phyloP scores from a whole-genome alignment of 1,284 basidiomycete genomes.

The Tilletia walkeri region DNA sequence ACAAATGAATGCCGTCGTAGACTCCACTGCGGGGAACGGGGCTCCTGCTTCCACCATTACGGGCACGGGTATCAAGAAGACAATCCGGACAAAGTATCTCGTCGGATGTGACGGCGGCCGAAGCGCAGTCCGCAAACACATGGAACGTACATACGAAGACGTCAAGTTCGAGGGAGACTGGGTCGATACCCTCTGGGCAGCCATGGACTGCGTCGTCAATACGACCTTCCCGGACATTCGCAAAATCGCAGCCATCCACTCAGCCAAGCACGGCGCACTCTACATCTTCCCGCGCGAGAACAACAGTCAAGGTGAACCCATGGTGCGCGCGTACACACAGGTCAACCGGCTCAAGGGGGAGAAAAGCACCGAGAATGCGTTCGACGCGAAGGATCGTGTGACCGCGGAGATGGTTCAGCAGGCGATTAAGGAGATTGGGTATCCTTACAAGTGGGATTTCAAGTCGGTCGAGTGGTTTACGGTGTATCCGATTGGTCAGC shows the following conservation, averaged over 20 bases:
- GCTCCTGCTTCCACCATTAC: conserved; percentile 44
- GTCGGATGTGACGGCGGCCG: conserved; percentile 57
- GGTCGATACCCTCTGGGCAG: conserved; percentile 53
- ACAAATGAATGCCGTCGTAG: conserved; percentile 46
- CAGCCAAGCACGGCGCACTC: conserved; percentile 49
- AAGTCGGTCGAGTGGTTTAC: conserved; percentile 57
- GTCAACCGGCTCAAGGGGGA: conserved; percentile 49
- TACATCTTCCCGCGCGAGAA: conserved; percentile 57
- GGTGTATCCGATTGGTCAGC: conserved; percentile 55
- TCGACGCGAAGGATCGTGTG: conserved; percentile 49
- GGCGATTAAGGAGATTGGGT: conserved; percentile 57
- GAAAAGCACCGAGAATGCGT: conserved; percentile 43
- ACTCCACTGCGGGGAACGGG: conserved; percentile 39
- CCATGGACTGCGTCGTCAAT: conserved; percentile 51
- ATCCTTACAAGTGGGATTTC: conserved; percentile 57
- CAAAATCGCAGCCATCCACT: conserved; percentile 53
- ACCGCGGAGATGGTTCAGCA: conserved; percentile 55
- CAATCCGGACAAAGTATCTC: conserved; percentile 56
- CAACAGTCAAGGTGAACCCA: conserved; percentile 53
- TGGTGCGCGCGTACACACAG: conserved; percentile 55
- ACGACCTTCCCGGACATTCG: conserved; percentile 51
- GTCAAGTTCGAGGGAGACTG: conserved; percentile 46
- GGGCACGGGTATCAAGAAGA: conserved; percentile 47
- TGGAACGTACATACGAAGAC: conserved; percentile 35
- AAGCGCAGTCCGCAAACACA: conserved; percentile 51